Evolutionary conservation across 805 yeast species (phyloP).

Genomic region (Cyberlindnera galapagoensis): DNA sequence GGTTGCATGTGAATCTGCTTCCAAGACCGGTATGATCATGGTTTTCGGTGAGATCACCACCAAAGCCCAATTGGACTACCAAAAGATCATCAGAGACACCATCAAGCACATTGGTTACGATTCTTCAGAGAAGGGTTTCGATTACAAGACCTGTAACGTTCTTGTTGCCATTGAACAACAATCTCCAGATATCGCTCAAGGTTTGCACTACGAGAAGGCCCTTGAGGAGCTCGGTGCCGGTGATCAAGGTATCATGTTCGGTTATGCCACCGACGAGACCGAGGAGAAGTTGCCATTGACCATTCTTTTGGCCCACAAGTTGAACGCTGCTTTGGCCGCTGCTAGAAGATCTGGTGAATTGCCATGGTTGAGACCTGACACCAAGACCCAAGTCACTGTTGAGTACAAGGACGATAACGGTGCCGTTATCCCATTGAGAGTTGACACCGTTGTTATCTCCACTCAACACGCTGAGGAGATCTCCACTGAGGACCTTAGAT

Average conservation of each 20-base stretch:
- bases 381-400: slow-evolving; percentile 98
- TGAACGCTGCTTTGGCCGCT: slow-evolving; percentile 92
- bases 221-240: slow-evolving; percentile 99
- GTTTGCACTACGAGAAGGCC: slow-evolving; percentile 93
- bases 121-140: slow-evolving; percentile 92
- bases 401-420: slow-evolving; percentile 94
- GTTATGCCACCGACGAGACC: slow-evolving; percentile 98
- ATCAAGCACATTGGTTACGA: slow-evolving; percentile 98
- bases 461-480: slow-evolving; percentile 97
- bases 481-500: slow-evolving; percentile 87
- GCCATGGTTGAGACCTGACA: slow-evolving; percentile 98
- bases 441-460: slow-evolving; percentile 95
- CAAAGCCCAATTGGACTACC: slow-evolving; percentile 91
- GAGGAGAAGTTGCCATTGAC: slow-evolving; percentile 97
- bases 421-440: slow-evolving; percentile 92
- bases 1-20: slow-evolving; percentile 99
- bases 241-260: slow-evolving; percentile 99
- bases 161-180: slow-evolving; percentile 99
- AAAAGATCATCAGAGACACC: slow-evolving; percentile 96
- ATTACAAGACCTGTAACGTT: slow-evolving; percentile 98
- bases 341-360: slow-evolving; percentile 96
- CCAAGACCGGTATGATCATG: slow-evolving; percentile 99
- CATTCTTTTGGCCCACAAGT: slow-evolving; percentile 87
- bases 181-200: slow-evolving; percentile 98
- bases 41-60: slow-evolving; percentile 99